Evolutionary conservation across 2,329 filamentous ascomycete genomes (phyloP).

Genomic region (Beauveria scarabaeidicola): DNA sequence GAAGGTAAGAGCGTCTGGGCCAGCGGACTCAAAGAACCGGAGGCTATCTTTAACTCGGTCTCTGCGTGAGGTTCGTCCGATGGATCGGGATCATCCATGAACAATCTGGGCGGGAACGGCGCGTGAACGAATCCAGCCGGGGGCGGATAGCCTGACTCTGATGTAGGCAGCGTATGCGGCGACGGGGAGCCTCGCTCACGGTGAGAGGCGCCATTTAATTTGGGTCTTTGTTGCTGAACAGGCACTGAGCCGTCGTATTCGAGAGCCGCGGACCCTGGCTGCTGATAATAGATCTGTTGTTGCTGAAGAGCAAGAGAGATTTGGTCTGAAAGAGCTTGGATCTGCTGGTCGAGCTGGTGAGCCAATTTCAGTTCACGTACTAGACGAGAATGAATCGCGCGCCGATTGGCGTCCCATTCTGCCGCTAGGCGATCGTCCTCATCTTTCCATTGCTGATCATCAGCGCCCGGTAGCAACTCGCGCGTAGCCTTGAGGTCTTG

Average conservation of each 20-base stretch:
- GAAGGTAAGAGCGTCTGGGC: constrained; percentile 67
- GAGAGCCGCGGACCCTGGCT: constrained; percentile 33
- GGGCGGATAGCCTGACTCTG: constrained; percentile 37
- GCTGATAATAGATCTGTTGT: constrained; percentile 37
- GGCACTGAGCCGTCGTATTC: constrained; percentile 38
- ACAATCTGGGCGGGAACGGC: constrained; percentile 45
- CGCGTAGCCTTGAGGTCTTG: constrained; percentile 65
- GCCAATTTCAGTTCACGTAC: constrained; percentile 39
- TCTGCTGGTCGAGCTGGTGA: constrained; percentile 37
- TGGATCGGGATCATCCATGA: constrained; percentile 31
- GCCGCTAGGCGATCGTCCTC: constrained; percentile 43
- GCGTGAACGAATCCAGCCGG: constrained; percentile 47
- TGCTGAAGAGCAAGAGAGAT: constrained; percentile 34
- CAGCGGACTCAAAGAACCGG: constrained; percentile 68
- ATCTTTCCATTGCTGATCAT: constrained; percentile 49
- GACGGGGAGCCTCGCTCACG: constrained; percentile 32
- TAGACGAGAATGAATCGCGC: constrained; percentile 43
- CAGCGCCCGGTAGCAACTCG: constrained; percentile 53
- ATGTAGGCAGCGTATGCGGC: constrained; percentile 29
- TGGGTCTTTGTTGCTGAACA: constrained; percentile 38
- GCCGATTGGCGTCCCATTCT: constrained; percentile 47
- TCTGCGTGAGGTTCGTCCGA: constrained; percentile 43
- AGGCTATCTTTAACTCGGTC: constrained; percentile 51
- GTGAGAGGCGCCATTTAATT: constrained; percentile 40
- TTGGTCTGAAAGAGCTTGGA: constrained; percentile 39